These are phyloP conservation scores for Magnaporthiopsis poae DNA, from an alignment of 2,329 filamentous ascomycete species.

Conservation along the genomic window DNA sequence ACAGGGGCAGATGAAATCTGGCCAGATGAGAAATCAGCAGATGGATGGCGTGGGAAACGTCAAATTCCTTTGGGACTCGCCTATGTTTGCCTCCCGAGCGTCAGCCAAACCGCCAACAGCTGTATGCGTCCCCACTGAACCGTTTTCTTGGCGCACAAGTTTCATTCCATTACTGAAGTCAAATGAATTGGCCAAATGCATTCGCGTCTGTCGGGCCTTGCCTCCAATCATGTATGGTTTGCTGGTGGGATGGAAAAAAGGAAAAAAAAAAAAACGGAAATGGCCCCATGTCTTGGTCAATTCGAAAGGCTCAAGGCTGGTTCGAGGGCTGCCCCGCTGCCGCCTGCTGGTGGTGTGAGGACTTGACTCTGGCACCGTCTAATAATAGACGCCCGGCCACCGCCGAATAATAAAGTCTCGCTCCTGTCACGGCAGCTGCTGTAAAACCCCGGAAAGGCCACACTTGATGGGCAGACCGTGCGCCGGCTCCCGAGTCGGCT, in stretches of 20 bases:
- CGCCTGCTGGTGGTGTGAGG: not conserved
- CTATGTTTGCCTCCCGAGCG: slow-evolving; percentile 1
- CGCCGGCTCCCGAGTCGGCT: not conserved
- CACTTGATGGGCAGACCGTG: not conserved
- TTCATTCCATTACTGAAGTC: not conserved
- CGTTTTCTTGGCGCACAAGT: not conserved
- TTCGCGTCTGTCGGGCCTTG: not conserved
- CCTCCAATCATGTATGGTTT: not conserved
- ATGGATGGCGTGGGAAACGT: slow-evolving; percentile 3
- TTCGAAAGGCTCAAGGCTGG: not conserved
- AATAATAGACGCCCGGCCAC: not conserved
- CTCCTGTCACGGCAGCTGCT: not conserved
- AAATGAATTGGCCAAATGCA: not conserved
- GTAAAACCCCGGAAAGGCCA: not conserved
- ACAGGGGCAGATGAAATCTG: slow-evolving; percentile 2
- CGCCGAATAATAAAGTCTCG: not conserved
- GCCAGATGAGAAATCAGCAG: slow-evolving; percentile 8
- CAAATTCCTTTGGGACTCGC: not conserved
- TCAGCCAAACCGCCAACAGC: not conserved
- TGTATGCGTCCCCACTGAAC: not conserved
- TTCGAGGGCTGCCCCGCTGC: not conserved
- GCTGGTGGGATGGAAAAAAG: not conserved
- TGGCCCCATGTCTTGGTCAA: not conserved
- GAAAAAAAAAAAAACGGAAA: too few relatives aligned
- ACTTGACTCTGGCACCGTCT: not conserved